These are phyloP conservation scores for Dioscorea dumetorum DNA, from an alignment of 106 monocot genomes.

Conservation along the genomic window DNA sequence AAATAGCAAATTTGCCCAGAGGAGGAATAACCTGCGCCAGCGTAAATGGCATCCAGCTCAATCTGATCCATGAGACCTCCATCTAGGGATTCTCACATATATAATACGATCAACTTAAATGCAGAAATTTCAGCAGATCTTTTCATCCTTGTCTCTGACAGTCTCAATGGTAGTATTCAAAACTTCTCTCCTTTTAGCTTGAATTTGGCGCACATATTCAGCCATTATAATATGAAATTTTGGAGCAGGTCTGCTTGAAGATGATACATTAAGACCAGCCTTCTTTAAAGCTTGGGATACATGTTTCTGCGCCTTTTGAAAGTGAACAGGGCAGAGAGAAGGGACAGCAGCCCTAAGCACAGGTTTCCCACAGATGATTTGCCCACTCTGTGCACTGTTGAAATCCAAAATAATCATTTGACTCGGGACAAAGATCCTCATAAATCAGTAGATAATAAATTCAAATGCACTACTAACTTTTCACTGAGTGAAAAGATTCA, in stretches of 20 bases:
- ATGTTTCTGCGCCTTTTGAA: constrained; percentile 38
- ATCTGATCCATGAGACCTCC: no score
- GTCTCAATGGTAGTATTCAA: not conserved
- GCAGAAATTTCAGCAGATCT: constrained; percentile 2
- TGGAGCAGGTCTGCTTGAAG: constrained; percentile 31
- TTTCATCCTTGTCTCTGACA: constrained; percentile 3
- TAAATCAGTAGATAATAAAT: not conserved
- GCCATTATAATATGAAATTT: constrained; percentile 40
- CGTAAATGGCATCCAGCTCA: no score
- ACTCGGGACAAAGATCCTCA: no score
- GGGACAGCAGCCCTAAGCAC: constrained; percentile 43
- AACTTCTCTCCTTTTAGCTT: constrained; percentile 38
- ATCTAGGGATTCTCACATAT: no score
- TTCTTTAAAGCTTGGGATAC: constrained; percentile 53
- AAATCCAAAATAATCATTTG: not conserved
- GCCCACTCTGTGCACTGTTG: constrained; percentile 31
- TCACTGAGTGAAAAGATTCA: no score
- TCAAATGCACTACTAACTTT: no score
- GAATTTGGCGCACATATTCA: constrained; percentile 53
- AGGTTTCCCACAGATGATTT: constrained; percentile 46
- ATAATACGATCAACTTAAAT: not conserved
- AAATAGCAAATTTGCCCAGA: no score
- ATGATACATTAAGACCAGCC: constrained; percentile 33
- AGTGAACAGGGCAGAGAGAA: constrained; percentile 51
- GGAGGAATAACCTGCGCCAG: no score